These are phyloP conservation scores for Gossypium aridum DNA, from an alignment of 441 rosid species.

Conservation along the genomic window DNA sequence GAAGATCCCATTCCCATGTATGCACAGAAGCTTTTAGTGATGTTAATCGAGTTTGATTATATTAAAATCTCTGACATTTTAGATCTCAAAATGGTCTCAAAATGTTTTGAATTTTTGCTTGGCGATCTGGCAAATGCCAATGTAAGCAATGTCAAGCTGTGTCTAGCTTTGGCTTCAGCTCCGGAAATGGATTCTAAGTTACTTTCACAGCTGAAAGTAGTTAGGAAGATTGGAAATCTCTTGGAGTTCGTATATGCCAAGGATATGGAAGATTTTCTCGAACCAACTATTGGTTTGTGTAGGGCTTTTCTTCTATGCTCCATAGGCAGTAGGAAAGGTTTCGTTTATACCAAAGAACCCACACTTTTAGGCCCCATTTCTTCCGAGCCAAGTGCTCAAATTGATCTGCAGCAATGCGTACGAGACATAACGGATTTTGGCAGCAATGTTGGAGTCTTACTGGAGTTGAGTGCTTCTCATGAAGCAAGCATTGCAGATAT, in stretches of 20 bases:
- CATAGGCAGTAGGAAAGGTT: slow-evolving; percentile 45
- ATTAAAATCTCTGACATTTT: slow-evolving; percentile 75
- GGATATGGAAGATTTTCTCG: slow-evolving; percentile 94
- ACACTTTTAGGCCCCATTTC: slow-evolving; percentile 50
- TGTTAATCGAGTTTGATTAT: slow-evolving; percentile 72
- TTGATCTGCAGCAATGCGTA: slow-evolving; percentile 53
- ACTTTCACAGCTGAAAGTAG: slow-evolving; percentile 78
- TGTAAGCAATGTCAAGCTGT: slow-evolving; percentile 85
- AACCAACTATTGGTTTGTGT: slow-evolving; percentile 78
- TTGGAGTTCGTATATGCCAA: slow-evolving; percentile 75
- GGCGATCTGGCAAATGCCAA: slow-evolving; percentile 84
- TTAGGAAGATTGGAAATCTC: slow-evolving; percentile 77
- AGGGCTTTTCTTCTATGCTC: slow-evolving; percentile 72
- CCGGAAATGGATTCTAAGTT: slow-evolving; percentile 91
- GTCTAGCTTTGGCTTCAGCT: slow-evolving; percentile 87
- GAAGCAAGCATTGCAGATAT: slow-evolving; percentile 50
- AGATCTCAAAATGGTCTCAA: slow-evolving; percentile 73
- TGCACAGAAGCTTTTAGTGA: slow-evolving; percentile 90
- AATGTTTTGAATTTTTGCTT: slow-evolving; percentile 86
- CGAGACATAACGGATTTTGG: slow-evolving; percentile 77
- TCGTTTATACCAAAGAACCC: slow-evolving; percentile 46
- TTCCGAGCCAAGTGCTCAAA: slow-evolving; percentile 26
- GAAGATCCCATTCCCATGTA: slow-evolving; percentile 98
- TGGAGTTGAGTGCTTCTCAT: slow-evolving; percentile 43
- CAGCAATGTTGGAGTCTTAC: slow-evolving; percentile 58